Conservation (phyloP, 2,329 filamentous ascomycete genomes). For the Colletotrichum sp. region DNA sequence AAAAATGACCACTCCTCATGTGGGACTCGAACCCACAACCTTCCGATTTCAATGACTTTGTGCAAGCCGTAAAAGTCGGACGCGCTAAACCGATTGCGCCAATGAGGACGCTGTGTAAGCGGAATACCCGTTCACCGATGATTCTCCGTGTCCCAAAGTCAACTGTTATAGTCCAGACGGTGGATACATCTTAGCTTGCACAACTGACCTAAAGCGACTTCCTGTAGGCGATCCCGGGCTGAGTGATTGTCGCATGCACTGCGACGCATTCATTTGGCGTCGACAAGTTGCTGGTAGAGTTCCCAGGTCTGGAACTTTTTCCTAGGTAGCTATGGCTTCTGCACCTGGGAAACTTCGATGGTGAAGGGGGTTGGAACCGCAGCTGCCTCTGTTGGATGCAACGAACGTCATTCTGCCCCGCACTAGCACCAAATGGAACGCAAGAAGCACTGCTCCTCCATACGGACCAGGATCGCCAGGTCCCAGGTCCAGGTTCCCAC, state of each 20-base stretch:
- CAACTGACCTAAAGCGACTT: not conserved
- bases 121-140: not conserved
- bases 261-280: not conserved
- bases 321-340: not conserved
- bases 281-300: not conserved
- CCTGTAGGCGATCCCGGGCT: not conserved
- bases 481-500: constrained; percentile 15
- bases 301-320: not conserved
- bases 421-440: constrained; percentile 4
- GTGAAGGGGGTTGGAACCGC: not conserved
- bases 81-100: constrained; percentile 23
- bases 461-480: not conserved
- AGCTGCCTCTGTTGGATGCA: not conserved
- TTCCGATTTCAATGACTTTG: constrained; percentile 1
- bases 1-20: not conserved
- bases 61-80: constrained; percentile 14
- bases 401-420: constrained; percentile 22
- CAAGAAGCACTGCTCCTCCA: constrained; percentile 16
- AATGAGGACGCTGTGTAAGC: not conserved
- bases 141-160: not conserved
- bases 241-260: not conserved
- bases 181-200: not conserved
- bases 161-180: not conserved
- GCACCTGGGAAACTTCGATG: not conserved
- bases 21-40: constrained; percentile 22